Percentiles rank a stretch among this genome's conserved stretches.
These are phyloP conservation scores for Amorphotheca resinae DNA, from an alignment of 495 filamentous ascomycete genomes.

Conservation along the genomic window DNA sequence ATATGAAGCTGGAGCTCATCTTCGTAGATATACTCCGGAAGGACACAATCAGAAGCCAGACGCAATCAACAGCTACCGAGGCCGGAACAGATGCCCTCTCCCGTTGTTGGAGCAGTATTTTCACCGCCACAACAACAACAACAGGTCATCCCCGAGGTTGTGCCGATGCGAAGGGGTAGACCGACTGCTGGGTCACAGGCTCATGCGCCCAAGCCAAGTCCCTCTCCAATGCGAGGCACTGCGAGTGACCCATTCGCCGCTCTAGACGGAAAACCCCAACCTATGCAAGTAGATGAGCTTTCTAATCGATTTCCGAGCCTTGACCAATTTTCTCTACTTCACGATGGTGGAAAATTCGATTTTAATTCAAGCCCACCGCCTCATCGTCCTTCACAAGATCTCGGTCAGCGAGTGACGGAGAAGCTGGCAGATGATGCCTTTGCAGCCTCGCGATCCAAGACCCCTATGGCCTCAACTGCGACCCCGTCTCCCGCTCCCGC, in stretches of 20 bases:
- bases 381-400: constrained; percentile 40
- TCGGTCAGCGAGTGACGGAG: constrained; percentile 66
- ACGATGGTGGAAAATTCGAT: constrained; percentile 83
- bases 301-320: constrained; percentile 79
- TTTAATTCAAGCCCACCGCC: constrained; percentile 47
- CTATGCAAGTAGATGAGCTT: constrained; percentile 57
- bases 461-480: constrained; percentile 20
- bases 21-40: constrained; percentile 67
- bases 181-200: constrained; percentile 41
- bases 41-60: constrained; percentile 38
- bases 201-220: constrained; percentile 45
- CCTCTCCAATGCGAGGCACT: constrained; percentile 59
- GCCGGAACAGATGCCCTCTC: constrained; percentile 32
- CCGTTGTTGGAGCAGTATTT: constrained; percentile 58
- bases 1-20: constrained; percentile 15
- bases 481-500: constrained; percentile 22
- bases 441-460: constrained; percentile 24
- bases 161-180: constrained; percentile 86
- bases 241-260: constrained; percentile 82
- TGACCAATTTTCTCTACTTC: constrained; percentile 84
- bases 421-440: constrained; percentile 87
- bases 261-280: constrained; percentile 53
- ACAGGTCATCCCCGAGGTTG: constrained; percentile 73
- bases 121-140: constrained; percentile 55
- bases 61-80: constrained; percentile 50